Base-by-base conservation (phyloP, 805 yeast species). In the Ogataea philodendri region DNA sequence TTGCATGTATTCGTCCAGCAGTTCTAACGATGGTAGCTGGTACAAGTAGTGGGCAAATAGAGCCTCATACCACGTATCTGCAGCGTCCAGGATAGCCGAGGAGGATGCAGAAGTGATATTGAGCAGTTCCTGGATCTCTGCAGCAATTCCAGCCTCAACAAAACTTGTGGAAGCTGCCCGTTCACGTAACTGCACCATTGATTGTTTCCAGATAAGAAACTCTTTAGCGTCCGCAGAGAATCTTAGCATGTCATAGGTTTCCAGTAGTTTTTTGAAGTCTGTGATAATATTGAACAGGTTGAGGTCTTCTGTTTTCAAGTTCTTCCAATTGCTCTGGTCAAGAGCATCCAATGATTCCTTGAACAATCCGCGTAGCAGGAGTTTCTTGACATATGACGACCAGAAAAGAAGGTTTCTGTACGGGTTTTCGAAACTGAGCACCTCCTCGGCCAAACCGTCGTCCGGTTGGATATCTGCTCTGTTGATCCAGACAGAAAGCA, bases 51-150 rank as follows among this genome's bases (percentile, higher is more conserved):
- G 54, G 0, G 60, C 56, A 27, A 60, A 32, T 7, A 76, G 67
- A 9, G 78, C 66, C 51, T 84, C 93, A 52, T 78, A 82, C 94
- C 94, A 84, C 0, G 74, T 59, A 5, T 65, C 63, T 10, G 84
- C 70, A 48, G 63, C 66, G 10, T 65, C 63, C 3, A 75, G 53
- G 15, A 81, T 81, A 3, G 77, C 65, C 23, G 51, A 46, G 31
- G 70, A 66, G 22, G 62, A 60, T 1, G 81, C 81, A 3, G 74
- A 66, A 42, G 73, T 51, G 4, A 73, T 60, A 10, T 65, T 54
- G 4, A 72, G 46, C 16, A 76, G 44, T 28, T 69, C 72, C 36
- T 57, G 58, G 13, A 75, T 53, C 44, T 70, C 57, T 30, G 64
- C 47, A 2, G 57, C 59, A 30, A 59, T 42, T 5, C 60, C 55